These are phyloP conservation scores for Beta lomatogona DNA, from an alignment of 179 eudicot genomes.

Conservation along the genomic window DNA sequence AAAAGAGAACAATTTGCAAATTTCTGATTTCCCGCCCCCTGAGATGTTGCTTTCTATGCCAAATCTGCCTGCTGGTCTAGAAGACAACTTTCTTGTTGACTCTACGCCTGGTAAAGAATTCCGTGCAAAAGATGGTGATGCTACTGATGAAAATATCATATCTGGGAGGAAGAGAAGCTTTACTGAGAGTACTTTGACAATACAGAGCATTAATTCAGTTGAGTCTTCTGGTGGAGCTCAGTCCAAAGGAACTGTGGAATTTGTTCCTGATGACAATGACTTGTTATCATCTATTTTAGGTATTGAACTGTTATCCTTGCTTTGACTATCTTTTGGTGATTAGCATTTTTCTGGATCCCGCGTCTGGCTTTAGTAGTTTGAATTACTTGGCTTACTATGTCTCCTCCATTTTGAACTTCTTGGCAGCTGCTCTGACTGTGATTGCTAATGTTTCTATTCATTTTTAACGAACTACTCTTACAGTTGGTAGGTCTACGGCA, in stretches of 20 bases:
- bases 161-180: conserved; percentile 83
- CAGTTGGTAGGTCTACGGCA: conserved; percentile 80
- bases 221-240: conserved; percentile 63
- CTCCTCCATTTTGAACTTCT: not conserved
- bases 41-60: conserved; percentile 41
- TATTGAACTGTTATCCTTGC: conserved; percentile 28
- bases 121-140: conserved; percentile 40
- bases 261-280: conserved; percentile 88
- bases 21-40: conserved; percentile 42
- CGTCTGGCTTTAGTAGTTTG: not conserved
- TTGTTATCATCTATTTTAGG: conserved; percentile 93
- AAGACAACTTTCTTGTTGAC: conserved; percentile 41
- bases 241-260: conserved; percentile 61
- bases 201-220: conserved; percentile 72
- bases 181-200: conserved; percentile 81
- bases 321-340: not conserved
- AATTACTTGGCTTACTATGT: not conserved
- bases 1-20: conserved; percentile 29
- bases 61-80: conserved; percentile 41
- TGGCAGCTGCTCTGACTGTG: not conserved
- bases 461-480: conserved; percentile 4
- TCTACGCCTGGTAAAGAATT: conserved; percentile 50
- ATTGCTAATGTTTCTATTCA: not conserved
- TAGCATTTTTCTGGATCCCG: not conserved
- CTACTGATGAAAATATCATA: conserved; percentile 40